Conservation (phyloP, 805 yeast genomes). For the Ogataea populi-albae region DNA sequence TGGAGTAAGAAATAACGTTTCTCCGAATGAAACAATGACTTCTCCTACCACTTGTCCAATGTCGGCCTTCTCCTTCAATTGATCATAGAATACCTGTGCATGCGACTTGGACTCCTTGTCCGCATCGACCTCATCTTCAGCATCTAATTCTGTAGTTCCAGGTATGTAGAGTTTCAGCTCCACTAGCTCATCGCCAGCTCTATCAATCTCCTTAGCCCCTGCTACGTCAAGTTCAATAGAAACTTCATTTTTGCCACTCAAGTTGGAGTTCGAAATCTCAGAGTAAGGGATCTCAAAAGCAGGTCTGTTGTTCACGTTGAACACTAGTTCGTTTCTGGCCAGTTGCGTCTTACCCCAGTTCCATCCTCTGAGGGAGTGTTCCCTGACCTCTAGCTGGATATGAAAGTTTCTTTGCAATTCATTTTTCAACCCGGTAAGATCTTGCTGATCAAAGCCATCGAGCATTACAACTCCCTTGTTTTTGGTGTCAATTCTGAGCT, state of each 20-base stretch:
- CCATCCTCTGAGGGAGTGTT: conserved; percentile 97
- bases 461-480: conserved; percentile 80
- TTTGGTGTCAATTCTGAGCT: conserved; percentile 83
- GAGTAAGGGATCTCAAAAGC: conserved; percentile 86
- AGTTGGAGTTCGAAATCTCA: conserved; percentile 76
- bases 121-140: conserved; percentile 39
- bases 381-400: conserved; percentile 73
- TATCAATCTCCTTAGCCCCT: conserved; percentile 46
- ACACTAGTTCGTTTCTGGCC: conserved; percentile 86
- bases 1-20: conserved; percentile 89
- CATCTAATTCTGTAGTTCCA: conserved; percentile 58
- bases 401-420: conserved; percentile 77
- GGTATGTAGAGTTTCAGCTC: conserved; percentile 94
- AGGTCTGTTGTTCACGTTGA: conserved; percentile 83
- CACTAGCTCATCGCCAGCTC: conserved; percentile 92
- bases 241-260: conserved; percentile 91
- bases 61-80: conserved; percentile 87
- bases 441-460: conserved; percentile 90
- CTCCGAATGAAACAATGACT: conserved; percentile 89
- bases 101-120: conserved; percentile 53
- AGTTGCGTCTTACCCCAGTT: conserved; percentile 96
- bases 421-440: conserved; percentile 74
- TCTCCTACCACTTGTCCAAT: conserved; percentile 94
- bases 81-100: conserved; percentile 86
- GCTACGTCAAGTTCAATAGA: conserved; percentile 76